Evolutionary conservation across 139 green algal genomes (phyloP).

Genomic region (Microglena sp.): DNA sequence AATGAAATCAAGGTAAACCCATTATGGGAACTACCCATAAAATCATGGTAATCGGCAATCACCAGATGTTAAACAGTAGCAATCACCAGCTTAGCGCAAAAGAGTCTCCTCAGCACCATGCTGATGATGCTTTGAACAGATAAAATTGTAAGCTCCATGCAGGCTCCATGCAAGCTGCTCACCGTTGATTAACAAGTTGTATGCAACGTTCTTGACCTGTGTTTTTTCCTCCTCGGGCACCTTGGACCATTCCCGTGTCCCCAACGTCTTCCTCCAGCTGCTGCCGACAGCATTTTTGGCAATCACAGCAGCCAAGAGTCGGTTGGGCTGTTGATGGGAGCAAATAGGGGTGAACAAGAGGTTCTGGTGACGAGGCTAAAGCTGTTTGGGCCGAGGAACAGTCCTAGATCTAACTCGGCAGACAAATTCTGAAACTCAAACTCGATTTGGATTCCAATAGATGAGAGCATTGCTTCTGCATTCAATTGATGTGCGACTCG

Average conservation of each 20-base stretch:
- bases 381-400: background rate
- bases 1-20: too few species aligned
- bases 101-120: too few species aligned
- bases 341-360: background rate
- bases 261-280: slow-evolving; percentile 69
- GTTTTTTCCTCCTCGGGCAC: slow-evolving; percentile 57
- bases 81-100: too few species aligned
- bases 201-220: slow-evolving; percentile 30
- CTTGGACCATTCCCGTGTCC: slow-evolving; percentile 49
- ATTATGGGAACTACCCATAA: too few species aligned
- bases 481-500: background rate
- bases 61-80: too few species aligned
- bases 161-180: too few species aligned
- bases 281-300: slow-evolving; percentile 73
- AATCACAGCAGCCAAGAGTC: slow-evolving; percentile 60
- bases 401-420: background rate
- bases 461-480: background rate
- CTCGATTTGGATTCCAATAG: background rate
- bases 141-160: too few species aligned
- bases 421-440: background rate
- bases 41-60: too few species aligned
- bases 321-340: slow-evolving; percentile 44
- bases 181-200: slow-evolving; percentile 39
- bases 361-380: too few species aligned
- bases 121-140: too few species aligned